phyloP scores from a whole-genome alignment of 768 basidiomycete species.

The Pleurotus giganteus region DNA sequence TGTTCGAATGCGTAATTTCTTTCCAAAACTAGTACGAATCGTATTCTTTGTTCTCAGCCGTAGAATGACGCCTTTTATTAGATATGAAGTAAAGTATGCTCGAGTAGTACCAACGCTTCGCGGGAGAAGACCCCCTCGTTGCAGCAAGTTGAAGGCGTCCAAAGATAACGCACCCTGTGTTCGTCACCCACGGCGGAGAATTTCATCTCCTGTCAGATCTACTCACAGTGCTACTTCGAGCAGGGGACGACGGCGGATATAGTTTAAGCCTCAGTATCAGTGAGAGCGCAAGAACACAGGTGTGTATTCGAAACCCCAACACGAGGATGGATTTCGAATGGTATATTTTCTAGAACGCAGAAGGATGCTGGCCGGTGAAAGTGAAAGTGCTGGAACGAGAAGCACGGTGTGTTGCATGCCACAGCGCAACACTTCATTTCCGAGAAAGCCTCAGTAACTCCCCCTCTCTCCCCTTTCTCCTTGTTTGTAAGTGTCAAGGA shows the following conservation, averaged over 20 bases:
- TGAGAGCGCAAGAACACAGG: no score
- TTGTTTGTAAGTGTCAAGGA: no score
- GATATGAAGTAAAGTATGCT: neutral
- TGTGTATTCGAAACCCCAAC: neutral
- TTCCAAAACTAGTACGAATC: no score
- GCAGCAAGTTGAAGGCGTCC: neutral
- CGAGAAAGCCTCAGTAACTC: neutral
- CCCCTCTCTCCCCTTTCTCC: no score
- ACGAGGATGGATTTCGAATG: neutral
- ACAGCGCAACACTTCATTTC: neutral
- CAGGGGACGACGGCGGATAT: no score
- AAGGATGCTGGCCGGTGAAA: neutral
- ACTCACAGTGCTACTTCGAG: no score
- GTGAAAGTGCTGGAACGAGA: neutral
- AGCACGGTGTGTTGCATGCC: neutral
- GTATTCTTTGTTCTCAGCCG: no score
- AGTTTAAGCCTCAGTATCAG: no score
- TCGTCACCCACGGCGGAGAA: no score
- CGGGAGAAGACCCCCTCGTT: neutral
- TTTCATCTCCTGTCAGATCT: no score
- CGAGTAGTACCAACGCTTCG: neutral
- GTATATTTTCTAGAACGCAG: neutral
- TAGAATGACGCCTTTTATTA: neutral
- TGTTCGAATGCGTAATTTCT: no score
- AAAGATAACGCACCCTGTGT: no score